Base-by-base conservation (phyloP, 768 basidiomycete species). In the Boletus speciosus region DNA sequence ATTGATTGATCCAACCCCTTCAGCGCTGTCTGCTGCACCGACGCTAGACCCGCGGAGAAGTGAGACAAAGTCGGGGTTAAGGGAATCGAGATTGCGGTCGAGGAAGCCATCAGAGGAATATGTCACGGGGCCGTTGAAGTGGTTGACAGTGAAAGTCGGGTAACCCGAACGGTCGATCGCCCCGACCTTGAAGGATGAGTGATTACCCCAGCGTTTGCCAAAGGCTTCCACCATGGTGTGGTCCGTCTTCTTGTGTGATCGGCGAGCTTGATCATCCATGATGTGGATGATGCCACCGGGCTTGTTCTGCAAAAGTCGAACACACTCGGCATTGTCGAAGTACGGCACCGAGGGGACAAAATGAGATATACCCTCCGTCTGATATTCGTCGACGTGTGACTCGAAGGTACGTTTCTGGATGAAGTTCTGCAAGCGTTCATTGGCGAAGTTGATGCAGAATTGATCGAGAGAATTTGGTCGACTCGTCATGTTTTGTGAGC, bases 221-320 rank as follows among this genome's bases (percentile, higher is more conserved):
- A 98, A 93, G 0, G 95, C 92, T 62, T 97, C 93, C 9, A 95
- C 83, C 93, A 98, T 97, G 0, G 88, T 91, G 50, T 87, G 81
- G 63, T 96, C 93, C 3, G 87, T 95, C 82, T 95, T 94, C 74
- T 93, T 95, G 55, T 84, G 86, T 52, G 82, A 80, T 37, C 90
- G 79, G 12, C 88, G 81, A 1, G 94, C 90, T 70, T 97, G 94
- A 66, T 98, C 96, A 66, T 98, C 95, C 88, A 98, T 92, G 70
- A 98, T 98, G 64, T 96, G 93, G 49, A 98, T 85, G 32, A 99
- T 76, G 2, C 97, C 97, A 10, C 94, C 95, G 1, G 91, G 93
- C 51, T 77, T 77, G 65, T 92, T 87, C 66, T 93, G 88, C 39
- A 98, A 73, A 31, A 99, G 76, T 8, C 92, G 83, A 31, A 98